Evolutionary conservation across 305 asterid genomes (phyloP), one percentile per base, ranked within the genome.

Genomic region (Plantago rigida): DNA sequence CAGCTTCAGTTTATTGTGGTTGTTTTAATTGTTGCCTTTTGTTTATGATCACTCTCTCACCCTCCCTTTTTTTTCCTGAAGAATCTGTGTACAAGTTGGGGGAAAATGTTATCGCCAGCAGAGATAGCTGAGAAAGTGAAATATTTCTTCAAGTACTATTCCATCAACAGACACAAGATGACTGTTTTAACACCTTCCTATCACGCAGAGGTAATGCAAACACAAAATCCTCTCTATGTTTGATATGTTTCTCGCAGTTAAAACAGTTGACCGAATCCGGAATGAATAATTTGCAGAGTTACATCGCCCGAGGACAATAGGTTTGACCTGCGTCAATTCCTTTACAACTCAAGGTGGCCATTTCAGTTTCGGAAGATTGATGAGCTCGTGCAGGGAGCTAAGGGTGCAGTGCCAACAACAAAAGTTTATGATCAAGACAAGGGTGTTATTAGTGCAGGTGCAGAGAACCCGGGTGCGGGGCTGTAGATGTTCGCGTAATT

Each of bases 81-180:
- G 96, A 89, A 92, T 81, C 89, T 89, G 7, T 92, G 99, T 76
- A 83, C 77, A 69, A 86, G 82, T 75, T 92, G 97, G 99, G 96
- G 99, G 53, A 75, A 80, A 15, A 83, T 71, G 73, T 68, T 86
- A 68, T 82, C 80, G 45, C 95, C 96, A 13, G 73, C 83, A 28
- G 97, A 92, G 74, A 79, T 86, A 28, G 90, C 81, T 6, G 95
- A 85, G 28, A 85, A 89, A 81, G 99, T 89, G 77, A 92, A 92
- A 72, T 69, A 89, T 67, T 89, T 92, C 84, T 92, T 89, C 81
- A 92, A 82, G 78, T 85, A 86, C 68, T 89, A 92, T 69, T 89
- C 97, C 28, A 87, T 92, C 75, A 89, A 92, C 59, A 75, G 97
- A 67, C 99, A 89, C 83, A 89, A 92, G 81, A 92, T 89, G 99